phyloP scores from a whole-genome alignment of 768 basidiomycete species.

The Tricholoma furcatifolium region DNA sequence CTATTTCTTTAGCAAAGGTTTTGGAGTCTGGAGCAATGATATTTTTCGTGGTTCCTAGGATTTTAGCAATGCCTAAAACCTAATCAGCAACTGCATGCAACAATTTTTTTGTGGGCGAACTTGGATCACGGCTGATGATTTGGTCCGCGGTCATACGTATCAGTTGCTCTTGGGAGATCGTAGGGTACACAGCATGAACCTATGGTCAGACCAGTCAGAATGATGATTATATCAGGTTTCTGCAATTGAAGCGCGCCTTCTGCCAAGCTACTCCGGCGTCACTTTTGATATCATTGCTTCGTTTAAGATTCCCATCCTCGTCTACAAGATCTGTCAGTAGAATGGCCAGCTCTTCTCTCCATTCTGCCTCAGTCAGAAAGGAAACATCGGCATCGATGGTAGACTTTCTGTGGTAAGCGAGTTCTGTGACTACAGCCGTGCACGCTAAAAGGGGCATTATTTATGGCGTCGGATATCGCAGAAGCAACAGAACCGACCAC shows the following conservation, averaged over 20 bases:
- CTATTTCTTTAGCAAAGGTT: constrained; percentile 51
- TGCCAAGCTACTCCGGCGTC: constrained; percentile 64
- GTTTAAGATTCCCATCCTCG: constrained; percentile 53
- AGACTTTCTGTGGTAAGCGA: constrained; percentile 51
- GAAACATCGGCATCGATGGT: constrained; percentile 61
- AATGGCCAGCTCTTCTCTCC: constrained; percentile 55
- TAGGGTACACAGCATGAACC: constrained; percentile 65
- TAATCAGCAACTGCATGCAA: neutral
- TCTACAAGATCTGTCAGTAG: constrained; percentile 58
- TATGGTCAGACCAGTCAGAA: constrained; percentile 18
- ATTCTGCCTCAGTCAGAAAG: constrained; percentile 54
- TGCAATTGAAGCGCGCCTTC: constrained; percentile 44
- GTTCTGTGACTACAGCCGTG: constrained; percentile 65
- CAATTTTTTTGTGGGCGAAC: constrained; percentile 28
- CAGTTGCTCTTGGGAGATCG: constrained; percentile 45
- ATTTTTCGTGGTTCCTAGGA: constrained; percentile 53
- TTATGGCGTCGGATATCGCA: neutral
- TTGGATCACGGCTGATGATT: constrained; percentile 46
- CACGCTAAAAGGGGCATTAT: constrained; percentile 40
- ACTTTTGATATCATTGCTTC: constrained; percentile 52
- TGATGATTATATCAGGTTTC: neutral
- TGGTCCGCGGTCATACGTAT: constrained; percentile 48
- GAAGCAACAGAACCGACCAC: constrained; percentile 38
- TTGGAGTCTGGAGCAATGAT: constrained; percentile 51
- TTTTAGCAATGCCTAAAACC: constrained; percentile 38